Percentiles rank a stretch among this genome's conserved stretches.
These are phyloP conservation scores for Recurvomyces mirabilis DNA, from an alignment of 495 filamentous ascomycete genomes.

Conservation along the genomic window DNA sequence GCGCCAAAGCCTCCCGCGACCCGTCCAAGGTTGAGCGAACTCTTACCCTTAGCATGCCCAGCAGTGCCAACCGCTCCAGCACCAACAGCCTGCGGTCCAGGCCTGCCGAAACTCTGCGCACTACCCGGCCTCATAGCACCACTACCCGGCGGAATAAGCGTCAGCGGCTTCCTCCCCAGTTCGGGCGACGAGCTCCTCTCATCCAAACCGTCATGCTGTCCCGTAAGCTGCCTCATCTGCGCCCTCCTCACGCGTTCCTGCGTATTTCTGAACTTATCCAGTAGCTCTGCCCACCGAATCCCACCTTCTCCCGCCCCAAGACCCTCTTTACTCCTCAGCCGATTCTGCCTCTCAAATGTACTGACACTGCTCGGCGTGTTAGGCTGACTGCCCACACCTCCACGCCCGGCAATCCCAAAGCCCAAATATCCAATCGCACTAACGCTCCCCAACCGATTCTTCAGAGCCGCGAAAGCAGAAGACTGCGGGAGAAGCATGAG, in stretches of 20 bases:
- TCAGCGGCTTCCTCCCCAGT: constrained; percentile 17
- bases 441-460: constrained; percentile 93
- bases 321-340: constrained; percentile 65
- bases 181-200: constrained; percentile 6
- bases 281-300: constrained; percentile 83
- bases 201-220: constrained; percentile 13
- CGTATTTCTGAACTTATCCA: constrained; percentile 88
- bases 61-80: not conserved
- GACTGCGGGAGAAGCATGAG: constrained; percentile 97
- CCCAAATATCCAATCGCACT: constrained; percentile 94
- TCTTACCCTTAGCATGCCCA: constrained; percentile 13
- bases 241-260: constrained; percentile 65
- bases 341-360: constrained; percentile 63
- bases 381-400: constrained; percentile 11
- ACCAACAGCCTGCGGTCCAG: not conserved
- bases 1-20: constrained; percentile 15
- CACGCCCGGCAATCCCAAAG: constrained; percentile 34
- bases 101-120: constrained; percentile 4
- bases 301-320: constrained; percentile 56
- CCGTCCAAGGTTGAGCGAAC: constrained; percentile 22
- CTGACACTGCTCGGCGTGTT: constrained; percentile 29
- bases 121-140: constrained; percentile 3
- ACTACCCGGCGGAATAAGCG: not conserved
- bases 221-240: constrained; percentile 30
- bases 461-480: constrained; percentile 89